Evolutionary conservation across 1,284 basidiomycete species (phyloP).

Genomic region (Moesziomyces sp.): DNA sequence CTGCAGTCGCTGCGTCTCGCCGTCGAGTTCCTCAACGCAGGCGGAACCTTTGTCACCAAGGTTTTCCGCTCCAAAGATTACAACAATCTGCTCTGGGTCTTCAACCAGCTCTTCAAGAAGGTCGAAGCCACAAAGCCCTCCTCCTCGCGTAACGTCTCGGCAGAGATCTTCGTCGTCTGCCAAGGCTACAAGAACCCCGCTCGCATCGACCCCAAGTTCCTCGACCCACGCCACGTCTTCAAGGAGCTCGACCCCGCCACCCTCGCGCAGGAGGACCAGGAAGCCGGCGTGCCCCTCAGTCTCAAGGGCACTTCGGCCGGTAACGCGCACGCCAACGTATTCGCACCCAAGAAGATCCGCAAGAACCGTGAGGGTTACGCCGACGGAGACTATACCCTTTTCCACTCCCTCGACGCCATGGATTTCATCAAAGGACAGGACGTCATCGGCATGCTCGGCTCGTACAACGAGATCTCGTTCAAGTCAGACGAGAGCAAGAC

Average conservation of each 20-base stretch:
- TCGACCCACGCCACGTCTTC: constrained; percentile 97
- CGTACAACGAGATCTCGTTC: constrained; percentile 86
- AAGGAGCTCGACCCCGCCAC: constrained; percentile 77
- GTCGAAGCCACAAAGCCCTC: constrained; percentile 99
- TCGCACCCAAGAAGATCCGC: constrained; percentile 96
- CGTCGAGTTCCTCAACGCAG: constrained; percentile 92
- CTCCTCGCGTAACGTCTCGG: constrained; percentile 97
- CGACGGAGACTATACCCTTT: constrained; percentile 92
- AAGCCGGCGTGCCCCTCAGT: constrained; percentile 40
- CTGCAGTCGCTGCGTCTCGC: constrained; percentile 95
- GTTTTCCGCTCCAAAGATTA: constrained; percentile 99
- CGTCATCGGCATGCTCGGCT: constrained; percentile 79
- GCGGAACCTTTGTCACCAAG: constrained; percentile 92
- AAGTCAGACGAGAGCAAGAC: constrained; percentile 75
- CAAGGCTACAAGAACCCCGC: constrained; percentile 94
- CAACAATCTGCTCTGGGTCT: constrained; percentile 98
- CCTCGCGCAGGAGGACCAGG: constrained; percentile 17
- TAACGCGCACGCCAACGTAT: constrained; percentile 77
- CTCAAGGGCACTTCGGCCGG: constrained; percentile 59
- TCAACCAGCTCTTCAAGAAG: constrained; percentile 92
- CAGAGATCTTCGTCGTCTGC: constrained; percentile 99
- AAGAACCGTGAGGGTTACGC: constrained; percentile 93
- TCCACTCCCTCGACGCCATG: constrained; percentile 78
- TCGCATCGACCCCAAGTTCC: constrained; percentile 96
- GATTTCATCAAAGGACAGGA: constrained; percentile 77